Evolutionary conservation across 371 early-diverging fungal genomes (phyloP), one percentile per base, ranked within the genome.

Genomic region (Capillidium rhysosporum): DNA sequence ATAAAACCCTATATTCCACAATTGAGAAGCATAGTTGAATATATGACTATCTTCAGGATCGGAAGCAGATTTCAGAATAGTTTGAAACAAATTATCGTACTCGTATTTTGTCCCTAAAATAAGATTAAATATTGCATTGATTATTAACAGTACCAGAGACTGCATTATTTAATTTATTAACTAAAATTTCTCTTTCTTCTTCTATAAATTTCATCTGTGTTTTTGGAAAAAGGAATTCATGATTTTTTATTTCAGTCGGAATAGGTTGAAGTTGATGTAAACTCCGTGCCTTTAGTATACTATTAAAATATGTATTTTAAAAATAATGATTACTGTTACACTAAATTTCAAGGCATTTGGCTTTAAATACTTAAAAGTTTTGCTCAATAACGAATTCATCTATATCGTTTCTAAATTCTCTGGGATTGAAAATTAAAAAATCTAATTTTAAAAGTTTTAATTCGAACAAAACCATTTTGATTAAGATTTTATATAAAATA

Each of bases 1-100:
- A 25, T 34, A 52, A 40, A 52, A 52, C 12, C 24, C n/a, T 12
- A 40, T 12, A 40, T 52, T 52, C 52, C 52, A 52, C 9, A 52
- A 25, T 41, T 52, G 52, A 24, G 52, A 52, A 1, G 52, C 9
- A 23, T 20, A 40, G 26, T 52, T 52, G 34, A 52, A 52, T 24
- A 52, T 52, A 23, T 25, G 20, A 16, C 38, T 25, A 24, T 52
- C 41, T 34, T 52, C n/a, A 3, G 21, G 26, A 8, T 52, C 24
- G 21, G 41, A 20, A 52, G 41, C 41, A 9, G 41, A 40, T 20
- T 28, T 38, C 20, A 52, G 10, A 3, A 52, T 43, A 12, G 52
- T 52, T 40, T 52, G 38, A 23, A 34, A 52, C 18, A 52, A 41
- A 25, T 20, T 34, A 10, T 40, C 40, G 43, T 41, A 23, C 41